Base-by-base conservation (phyloP, 1,139 yeast genomes). In the Yamadazyma oceani region DNA sequence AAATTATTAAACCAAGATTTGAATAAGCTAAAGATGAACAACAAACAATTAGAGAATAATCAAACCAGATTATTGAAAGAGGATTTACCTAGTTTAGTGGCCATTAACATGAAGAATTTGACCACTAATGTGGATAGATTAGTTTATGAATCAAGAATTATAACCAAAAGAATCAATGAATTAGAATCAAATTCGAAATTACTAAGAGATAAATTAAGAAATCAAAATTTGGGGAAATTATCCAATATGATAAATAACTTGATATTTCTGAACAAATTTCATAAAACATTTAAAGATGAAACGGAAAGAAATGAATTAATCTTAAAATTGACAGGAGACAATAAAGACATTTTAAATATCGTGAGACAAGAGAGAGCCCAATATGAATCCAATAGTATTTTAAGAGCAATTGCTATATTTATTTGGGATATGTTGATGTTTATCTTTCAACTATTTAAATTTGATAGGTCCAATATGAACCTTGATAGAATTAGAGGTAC, bases 141-240 rank as follows among this genome's bases (percentile, higher is more conserved):
- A 41, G 76, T 81, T 39, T 92, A 90, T 57, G 96, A 92, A 54
- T 73, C 88, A 17, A 65, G 95, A 40, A 73, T 87, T 36, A 70
- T 92, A 16, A 75, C 75, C 29, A 80, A 82, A 38, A 79, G 92
- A 50, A 75, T 90, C 39, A 78, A 81, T 39, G 97, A 92, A 54
- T 82, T 89, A 17, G 95, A 87, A 48, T 88, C 85, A 28, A 78
- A 83, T 40, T 57, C 69, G 48, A 65, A 46, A 40, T 56, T 68
- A 38, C 73, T 85, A 44, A 73, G 77, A 37, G 59, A 75, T 26
- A 64, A 61, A 41, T 46, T 68, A 27, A 51, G 58, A 34, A 58
- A 58, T 16, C 64, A 66, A 35, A 57, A 64, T 34, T 45, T 53
- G 30, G 38, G 42, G 10, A 66, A 63, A 41, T 42, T 71, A 26